Evolutionary conservation across 2,329 filamentous ascomycete species (phyloP), one percentile per base, ranked within the genome.

Genomic region (Macrophomina phaseolina): DNA sequence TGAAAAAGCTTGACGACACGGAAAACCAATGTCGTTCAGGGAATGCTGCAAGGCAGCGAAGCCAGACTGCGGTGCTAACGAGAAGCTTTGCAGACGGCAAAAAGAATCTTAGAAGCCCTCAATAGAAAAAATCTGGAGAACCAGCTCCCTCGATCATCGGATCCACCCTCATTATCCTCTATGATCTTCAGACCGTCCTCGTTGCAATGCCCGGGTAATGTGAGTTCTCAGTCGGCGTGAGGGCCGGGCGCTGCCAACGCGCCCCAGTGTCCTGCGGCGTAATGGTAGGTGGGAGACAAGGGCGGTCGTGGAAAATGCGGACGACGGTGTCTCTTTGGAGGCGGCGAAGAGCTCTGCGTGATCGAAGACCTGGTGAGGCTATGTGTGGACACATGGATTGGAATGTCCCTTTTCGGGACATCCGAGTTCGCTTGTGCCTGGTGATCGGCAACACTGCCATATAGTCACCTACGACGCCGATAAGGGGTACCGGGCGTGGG

Each of bases 381-480:
- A 49, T 38, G 32, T 30, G 45, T 34, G 18, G 58, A 49, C 7
- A 38, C n/a, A 45, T 45, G 46, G n/a, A 62, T 23, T 16, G 58
- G 42, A 12, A 49, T 49, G 58, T 62, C 58, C 30, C 42, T 38
- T 49, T 28, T 62, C 45, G 58, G 11, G 28, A 49, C 58, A 30
- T 49, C 28, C 45, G 23, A n/a, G 3, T 28, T 38, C 7, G n/a
- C 4, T 28, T 49, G 42, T 9, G 32, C 28, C 32, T 49, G 4
- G 6, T 18, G 30, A n/a, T 53, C 48, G 48, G 5, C 28, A 42
- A n/a, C 36, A 53, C 61, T 53, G 23, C 48, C 61, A 45, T 64
- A 45, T 53, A 64, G 61, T 64, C 61, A 64, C 46, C 61, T 52
- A 45, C 28, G 48, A 11, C 34, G 36, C 36, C n/a, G 61, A 64